Percentiles rank a stretch among this genome's conserved stretches.
Conservation (phyloP, 1,139 yeast species). For the Geotrichum reessii region DNA sequence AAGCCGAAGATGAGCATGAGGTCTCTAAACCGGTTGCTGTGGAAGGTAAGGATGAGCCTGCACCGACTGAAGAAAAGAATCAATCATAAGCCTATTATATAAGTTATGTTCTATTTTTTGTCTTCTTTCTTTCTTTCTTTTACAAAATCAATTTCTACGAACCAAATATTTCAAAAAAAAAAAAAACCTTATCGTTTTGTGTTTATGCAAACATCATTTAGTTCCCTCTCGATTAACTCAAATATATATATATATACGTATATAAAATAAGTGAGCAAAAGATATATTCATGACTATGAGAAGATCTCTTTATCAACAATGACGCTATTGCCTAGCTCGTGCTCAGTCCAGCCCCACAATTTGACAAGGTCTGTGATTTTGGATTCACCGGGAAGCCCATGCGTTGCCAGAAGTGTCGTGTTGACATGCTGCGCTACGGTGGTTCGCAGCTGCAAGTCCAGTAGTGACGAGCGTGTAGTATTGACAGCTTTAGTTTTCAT, state of each 20-base stretch:
- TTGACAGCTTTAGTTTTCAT: not conserved
- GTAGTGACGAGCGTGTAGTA: conserved; percentile 30
- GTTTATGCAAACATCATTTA: not conserved
- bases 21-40: not conserved
- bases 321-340: conserved; percentile 20
- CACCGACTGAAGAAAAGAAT: not conserved
- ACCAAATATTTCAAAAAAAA: not conserved
- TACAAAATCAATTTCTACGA: not conserved
- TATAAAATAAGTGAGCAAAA: too few species aligned
- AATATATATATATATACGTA: too few species aligned
- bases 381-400: conserved; percentile 34
- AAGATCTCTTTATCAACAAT: conserved; percentile 2
- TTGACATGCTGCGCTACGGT: conserved; percentile 38
- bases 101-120: too few species aligned
- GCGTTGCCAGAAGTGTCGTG: conserved; percentile 33
- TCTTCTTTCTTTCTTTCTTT: too few species aligned
- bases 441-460: conserved; percentile 35
- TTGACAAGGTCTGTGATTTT: conserved; percentile 34
- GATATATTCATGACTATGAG: conserved; percentile 1
- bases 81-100: not conserved
- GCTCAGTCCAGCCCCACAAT: conserved; percentile 37
- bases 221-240: too few species aligned
- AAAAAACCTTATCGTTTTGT: not conserved
- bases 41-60: not conserved
- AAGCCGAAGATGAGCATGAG: not conserved